Evolutionary conservation across 2,329 filamentous ascomycete species (phyloP).

Genomic region (Fonsecaea multimorphosa): DNA sequence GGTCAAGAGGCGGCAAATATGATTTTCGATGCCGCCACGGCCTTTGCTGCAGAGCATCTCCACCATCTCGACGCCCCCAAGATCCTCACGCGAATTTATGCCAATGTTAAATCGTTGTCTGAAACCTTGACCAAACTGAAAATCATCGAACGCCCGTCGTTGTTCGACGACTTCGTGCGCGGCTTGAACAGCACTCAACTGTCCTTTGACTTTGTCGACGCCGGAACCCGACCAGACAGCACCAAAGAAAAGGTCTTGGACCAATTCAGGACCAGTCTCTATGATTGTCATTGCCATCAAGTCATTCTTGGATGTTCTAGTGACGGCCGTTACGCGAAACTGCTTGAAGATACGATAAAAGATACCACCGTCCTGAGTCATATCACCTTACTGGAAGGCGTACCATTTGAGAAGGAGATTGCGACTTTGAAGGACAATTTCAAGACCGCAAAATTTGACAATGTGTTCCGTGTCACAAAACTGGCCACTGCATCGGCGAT

Average conservation of each 20-base stretch:
- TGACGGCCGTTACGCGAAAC: conserved; percentile 60
- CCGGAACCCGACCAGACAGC: conserved; percentile 52
- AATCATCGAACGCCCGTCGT: conserved; percentile 49
- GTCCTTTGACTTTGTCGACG: conserved; percentile 59
- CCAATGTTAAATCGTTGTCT: conserved; percentile 59
- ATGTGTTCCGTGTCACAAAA: conserved; percentile 57
- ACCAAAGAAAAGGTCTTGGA: conserved; percentile 56
- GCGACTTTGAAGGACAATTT: conserved; percentile 55
- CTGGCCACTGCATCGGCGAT: conserved; percentile 36
- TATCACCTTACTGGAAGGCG: conserved; percentile 63
- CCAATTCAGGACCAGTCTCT: conserved; percentile 59
- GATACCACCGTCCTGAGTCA: conserved; percentile 54
- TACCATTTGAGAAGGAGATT: conserved; percentile 62
- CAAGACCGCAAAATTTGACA: conserved; percentile 56
- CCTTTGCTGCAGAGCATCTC: conserved; percentile 52
- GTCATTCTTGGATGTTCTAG: conserved; percentile 66
- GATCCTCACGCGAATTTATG: conserved; percentile 60
- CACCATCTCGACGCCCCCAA: conserved; percentile 53
- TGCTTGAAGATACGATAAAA: conserved; percentile 57
- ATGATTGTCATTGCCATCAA: conserved; percentile 66
- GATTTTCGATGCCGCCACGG: conserved; percentile 52
- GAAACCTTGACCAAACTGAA: conserved; percentile 56
- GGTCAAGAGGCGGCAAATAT: conserved; percentile 60
- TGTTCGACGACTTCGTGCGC: conserved; percentile 59
- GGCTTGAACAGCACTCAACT: conserved; percentile 61